Base-by-base conservation (phyloP, 139 green algal genomes). In the Desmodesmus armatus region DNA sequence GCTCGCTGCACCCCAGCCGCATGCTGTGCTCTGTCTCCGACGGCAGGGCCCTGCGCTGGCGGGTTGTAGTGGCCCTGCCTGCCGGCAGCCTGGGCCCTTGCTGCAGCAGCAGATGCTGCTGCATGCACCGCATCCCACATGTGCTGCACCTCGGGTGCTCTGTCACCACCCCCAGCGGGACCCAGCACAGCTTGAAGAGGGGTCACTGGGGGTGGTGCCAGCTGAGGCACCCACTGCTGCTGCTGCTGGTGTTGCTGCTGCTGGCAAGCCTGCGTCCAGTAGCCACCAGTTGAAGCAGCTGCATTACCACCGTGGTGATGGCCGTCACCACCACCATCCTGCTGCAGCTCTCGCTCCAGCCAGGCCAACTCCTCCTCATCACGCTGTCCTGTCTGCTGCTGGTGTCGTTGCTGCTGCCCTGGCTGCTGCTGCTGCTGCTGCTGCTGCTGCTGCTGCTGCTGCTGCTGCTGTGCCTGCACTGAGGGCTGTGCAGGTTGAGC, bases 121-220 rank as follows among this genome's bases (percentile, higher is more conserved):
- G 78, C 78, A 29, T 65, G 55, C 39, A 84, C 78, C 19, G 62
- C 78, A 39, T 6, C 62, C 78, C 62, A 76, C 78, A 84, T 72
- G 53, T 31, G 23, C 19, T 82, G 75, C 53, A 72, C 31, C 65
- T 33, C n/a, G n/a, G n/a, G n/a, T n/a, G n/a, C n/a, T n/a, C n/a
- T n/a, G n/a, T n/a, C n/a, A n/a, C n/a, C n/a, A n/a, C n/a, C n/a
- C n/a, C n/a, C n/a, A n/a, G n/a, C n/a, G n/a, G n/a, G n/a, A n/a
- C n/a, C n/a, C n/a, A n/a, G n/a, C n/a, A n/a, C n/a, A n/a, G n/a
- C n/a, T n/a, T n/a, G n/a, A n/a, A n/a, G n/a, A n/a, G n/a, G n/a
- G n/a, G n/a, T n/a, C n/a, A n/a, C n/a, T n/a, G n/a, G n/a, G n/a
- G n/a, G n/a, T n/a, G n/a, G n/a, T n/a, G n/a, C n/a, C n/a, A n/a